A percentile compares a stretch with the other conserved stretches of the same genome.
Conservation (phyloP, 768 basidiomycete genomes). For the Chalciporus pseudorubinellus region DNA sequence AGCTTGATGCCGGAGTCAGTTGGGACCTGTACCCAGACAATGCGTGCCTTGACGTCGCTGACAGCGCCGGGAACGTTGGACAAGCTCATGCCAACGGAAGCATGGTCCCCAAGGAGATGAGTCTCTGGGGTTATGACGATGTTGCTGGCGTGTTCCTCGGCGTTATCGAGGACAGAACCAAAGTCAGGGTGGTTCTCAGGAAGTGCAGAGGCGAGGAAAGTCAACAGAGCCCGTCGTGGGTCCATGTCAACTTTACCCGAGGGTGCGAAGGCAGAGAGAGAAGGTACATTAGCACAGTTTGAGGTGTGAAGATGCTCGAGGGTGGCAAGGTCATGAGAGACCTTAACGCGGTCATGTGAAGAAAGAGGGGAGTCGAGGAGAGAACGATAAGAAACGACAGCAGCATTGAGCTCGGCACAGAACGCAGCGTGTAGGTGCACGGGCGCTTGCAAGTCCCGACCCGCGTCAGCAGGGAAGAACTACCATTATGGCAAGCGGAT, state of each 20-base stretch:
- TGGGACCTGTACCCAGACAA: constrained; percentile 84
- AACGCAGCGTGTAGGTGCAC: constrained; percentile 53
- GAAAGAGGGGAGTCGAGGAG: constrained; percentile 25
- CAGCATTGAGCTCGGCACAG: constrained; percentile 44
- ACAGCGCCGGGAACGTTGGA: constrained; percentile 67
- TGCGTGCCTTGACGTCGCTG: constrained; percentile 73
- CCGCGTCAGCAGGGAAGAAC: constrained; percentile 71
- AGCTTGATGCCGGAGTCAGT: constrained; percentile 59
- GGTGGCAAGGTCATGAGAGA: constrained; percentile 16
- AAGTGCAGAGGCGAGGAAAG: constrained; percentile 78
- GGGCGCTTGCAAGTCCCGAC: constrained; percentile 26
- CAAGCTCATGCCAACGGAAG: constrained; percentile 33
- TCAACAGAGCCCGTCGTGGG: constrained; percentile 58
- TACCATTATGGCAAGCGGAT: constrained; percentile 27
- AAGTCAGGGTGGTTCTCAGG: constrained; percentile 42
- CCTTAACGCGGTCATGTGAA: constrained; percentile 9
- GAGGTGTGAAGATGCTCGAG: constrained; percentile 49
- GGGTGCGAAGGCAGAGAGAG: constrained; percentile 17
- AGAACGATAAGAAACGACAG: constrained; percentile 28
- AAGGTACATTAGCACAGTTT: constrained; percentile 53
- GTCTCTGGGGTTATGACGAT: constrained; percentile 45
- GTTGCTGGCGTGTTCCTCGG: constrained; percentile 46
- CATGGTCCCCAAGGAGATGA: constrained; percentile 47
- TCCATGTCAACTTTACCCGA: constrained; percentile 30
- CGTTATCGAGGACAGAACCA: constrained; percentile 45